These are phyloP conservation scores for Udeniomyces megalosporus DNA, from an alignment of 768 basidiomycete genomes.

Conservation along the genomic window DNA sequence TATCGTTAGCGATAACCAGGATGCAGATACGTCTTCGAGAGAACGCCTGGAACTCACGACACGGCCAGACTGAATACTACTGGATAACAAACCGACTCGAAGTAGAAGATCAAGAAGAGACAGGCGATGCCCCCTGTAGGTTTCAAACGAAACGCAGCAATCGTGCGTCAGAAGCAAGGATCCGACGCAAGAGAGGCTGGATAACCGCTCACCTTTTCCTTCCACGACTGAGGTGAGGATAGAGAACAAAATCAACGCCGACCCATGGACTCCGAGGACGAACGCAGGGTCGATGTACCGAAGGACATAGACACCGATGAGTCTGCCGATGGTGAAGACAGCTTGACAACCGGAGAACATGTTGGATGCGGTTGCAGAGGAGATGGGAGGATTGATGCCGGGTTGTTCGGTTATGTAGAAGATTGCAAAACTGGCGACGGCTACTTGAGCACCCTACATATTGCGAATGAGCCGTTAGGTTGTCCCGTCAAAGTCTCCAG, in stretches of 20 bases:
- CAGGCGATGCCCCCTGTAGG: constrained; percentile 18
- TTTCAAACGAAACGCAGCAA: not conserved
- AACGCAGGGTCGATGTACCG: constrained; percentile 19
- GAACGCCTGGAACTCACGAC: constrained; percentile 4
- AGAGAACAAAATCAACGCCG: constrained; percentile 20
- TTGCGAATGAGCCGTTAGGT: not conserved
- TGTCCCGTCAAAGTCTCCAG: not conserved
- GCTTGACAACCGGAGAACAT: constrained; percentile 19
- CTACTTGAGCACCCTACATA: constrained; percentile 28
- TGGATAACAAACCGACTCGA: constrained; percentile 15
- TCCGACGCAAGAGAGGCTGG: not conserved
- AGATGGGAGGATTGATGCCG: constrained; percentile 16
- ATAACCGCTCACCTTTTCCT: constrained; percentile 13
- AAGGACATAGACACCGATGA: constrained; percentile 20
- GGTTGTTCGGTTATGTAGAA: constrained; percentile 20
- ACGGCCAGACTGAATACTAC: too few relatives aligned
- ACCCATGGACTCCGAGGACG: constrained; percentile 18
- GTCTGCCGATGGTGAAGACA: constrained; percentile 21
- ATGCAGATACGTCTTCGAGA: not conserved
- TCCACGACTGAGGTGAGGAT: constrained; percentile 20
- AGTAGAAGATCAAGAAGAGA: constrained; percentile 24
- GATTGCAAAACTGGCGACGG: constrained; percentile 24
- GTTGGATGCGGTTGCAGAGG: constrained; percentile 19
- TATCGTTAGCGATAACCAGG: not conserved
- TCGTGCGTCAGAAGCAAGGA: not conserved